Conservation (phyloP, 139 green algal genomes). For the Klebsormidium nitens region DNA sequence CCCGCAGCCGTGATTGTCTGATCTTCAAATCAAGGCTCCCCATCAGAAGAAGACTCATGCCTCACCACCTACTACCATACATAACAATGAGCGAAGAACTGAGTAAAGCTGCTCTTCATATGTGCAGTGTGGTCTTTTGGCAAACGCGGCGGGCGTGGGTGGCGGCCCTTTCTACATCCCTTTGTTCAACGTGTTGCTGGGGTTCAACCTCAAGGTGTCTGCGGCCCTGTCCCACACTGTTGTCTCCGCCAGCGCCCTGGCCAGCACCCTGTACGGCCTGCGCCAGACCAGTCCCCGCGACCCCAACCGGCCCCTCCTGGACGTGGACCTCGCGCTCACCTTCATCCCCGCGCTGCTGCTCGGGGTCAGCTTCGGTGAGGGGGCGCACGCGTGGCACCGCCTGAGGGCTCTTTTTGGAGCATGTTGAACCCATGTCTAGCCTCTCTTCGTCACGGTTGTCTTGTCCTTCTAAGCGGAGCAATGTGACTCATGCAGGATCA, state of each 20-base stretch:
- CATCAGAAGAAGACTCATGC: no score
- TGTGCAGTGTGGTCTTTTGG: slow-evolving; percentile 27
- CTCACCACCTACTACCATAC: no score
- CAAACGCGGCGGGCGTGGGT: slow-evolving; percentile 23
- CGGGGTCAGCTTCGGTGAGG: slow-evolving; percentile 11
- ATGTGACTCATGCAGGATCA: no score
- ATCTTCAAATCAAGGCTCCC: no score
- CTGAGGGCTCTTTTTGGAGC: no score
- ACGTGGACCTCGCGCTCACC: slow-evolving; percentile 22
- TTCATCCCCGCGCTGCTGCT: slow-evolving; percentile 22
- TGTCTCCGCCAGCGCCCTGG: slow-evolving; percentile 15
- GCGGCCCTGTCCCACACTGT: slow-evolving; percentile 22
- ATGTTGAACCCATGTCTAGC: no score
- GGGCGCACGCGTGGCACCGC: no score
- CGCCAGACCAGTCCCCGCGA: slow-evolving; percentile 14
- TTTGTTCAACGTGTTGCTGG: slow-evolving; percentile 16
- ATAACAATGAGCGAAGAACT: no score
- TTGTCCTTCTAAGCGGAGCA: no score
- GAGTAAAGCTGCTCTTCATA: no score
- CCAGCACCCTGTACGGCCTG: slow-evolving; percentile 22
- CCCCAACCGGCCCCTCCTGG: not conserved
- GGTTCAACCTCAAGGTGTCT: slow-evolving; percentile 8
- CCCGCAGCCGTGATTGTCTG: no score
- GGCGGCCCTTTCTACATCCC: slow-evolving; percentile 28
- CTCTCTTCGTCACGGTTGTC: no score